phyloP scores from a whole-genome alignment of 176 grass and related monocot species.

The Pontederia crassipes region DNA sequence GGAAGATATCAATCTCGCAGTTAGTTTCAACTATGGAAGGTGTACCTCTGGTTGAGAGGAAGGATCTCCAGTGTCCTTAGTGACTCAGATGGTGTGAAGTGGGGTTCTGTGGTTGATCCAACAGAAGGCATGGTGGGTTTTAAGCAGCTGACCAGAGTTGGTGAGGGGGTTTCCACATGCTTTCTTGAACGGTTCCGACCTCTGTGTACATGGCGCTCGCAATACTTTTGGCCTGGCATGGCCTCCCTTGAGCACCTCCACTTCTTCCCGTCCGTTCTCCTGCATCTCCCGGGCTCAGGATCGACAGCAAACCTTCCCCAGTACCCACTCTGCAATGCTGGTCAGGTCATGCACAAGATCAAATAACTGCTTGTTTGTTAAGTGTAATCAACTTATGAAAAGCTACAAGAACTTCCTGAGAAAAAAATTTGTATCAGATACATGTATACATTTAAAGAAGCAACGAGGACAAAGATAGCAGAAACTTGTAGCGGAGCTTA shows the following conservation, averaged over 20 bases:
- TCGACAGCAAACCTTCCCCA: slow-evolving; percentile 3
- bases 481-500: not conserved
- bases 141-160: not conserved
- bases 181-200: slow-evolving; percentile 25
- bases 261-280: slow-evolving; percentile 19
- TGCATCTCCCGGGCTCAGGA: slow-evolving; percentile 10
- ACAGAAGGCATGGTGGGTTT: not conserved
- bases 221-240: slow-evolving; percentile 17
- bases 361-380: no score
- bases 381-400: no score
- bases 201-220: slow-evolving; percentile 21
- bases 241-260: slow-evolving; percentile 23
- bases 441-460: no score
- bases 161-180: slow-evolving; percentile 19
- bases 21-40: no score
- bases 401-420: no score
- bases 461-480: not conserved
- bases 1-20: no score
- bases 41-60: slow-evolving; percentile 10
- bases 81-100: not conserved
- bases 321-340: slow-evolving; percentile 6
- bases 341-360: no score
- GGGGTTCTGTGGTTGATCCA: not conserved
- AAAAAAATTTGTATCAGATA: no score
- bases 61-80: not conserved